Conservation (phyloP, 208 protist species). For the Wallacemonas sp. region DNA sequence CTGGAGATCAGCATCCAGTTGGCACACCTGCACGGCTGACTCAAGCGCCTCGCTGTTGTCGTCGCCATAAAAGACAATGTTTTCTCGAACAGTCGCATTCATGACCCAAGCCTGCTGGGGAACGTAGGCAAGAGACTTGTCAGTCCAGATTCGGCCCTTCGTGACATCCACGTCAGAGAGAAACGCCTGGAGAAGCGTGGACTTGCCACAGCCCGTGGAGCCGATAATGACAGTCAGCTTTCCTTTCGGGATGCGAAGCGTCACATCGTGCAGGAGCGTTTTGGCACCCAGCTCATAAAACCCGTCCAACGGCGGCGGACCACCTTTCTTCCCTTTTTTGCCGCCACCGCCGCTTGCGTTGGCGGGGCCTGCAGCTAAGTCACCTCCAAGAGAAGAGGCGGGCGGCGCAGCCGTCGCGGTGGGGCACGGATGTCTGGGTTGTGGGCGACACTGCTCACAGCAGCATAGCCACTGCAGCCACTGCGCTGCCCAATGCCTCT, state of each 20-base stretch:
- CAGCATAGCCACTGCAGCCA: slow-evolving; percentile 27
- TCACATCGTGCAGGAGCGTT: slow-evolving; percentile 37
- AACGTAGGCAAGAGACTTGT: slow-evolving; percentile 77
- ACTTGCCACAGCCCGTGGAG: slow-evolving; percentile 74
- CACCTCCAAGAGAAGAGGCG: background rate
- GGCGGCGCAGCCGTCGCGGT: slow-evolving; percentile 7
- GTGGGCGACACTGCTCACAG: slow-evolving; percentile 21
- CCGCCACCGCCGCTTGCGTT: background rate
- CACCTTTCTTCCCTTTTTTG: slow-evolving; percentile 11
- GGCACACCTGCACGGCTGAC: slow-evolving; percentile 48
- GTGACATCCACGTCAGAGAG: slow-evolving; percentile 37
- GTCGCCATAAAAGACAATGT: slow-evolving; percentile 88
- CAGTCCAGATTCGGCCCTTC: slow-evolving; percentile 24
- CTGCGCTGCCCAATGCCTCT: slow-evolving; percentile 7
- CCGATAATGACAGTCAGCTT: slow-evolving; percentile 70
- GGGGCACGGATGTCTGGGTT: slow-evolving; percentile 8
- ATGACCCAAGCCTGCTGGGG: slow-evolving; percentile 93
- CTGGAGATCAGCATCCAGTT: slow-evolving; percentile 78
- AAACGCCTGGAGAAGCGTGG: slow-evolving; percentile 46
- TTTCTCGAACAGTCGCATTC: slow-evolving; percentile 91
- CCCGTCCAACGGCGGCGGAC: slow-evolving; percentile 7
- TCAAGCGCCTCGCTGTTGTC: slow-evolving; percentile 63
- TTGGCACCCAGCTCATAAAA: slow-evolving; percentile 40
- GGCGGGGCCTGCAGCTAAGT: background rate
- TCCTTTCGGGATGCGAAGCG: slow-evolving; percentile 37